Evolutionary conservation across 2,329 filamentous ascomycete species (phyloP).

Genomic region (Alternaria brassicae): DNA sequence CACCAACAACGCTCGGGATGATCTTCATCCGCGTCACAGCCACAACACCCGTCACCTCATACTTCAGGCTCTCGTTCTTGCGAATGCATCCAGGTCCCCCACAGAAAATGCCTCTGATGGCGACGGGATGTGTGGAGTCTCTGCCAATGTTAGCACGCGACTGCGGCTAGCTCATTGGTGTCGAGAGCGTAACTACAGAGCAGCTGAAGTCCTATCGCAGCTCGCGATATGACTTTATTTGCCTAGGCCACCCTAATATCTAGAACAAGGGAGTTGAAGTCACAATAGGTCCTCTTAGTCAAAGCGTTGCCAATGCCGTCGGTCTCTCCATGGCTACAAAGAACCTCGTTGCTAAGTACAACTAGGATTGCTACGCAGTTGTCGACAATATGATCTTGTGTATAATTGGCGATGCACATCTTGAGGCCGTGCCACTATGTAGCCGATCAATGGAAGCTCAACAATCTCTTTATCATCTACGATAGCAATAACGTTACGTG

Average conservation of each 20-base stretch:
- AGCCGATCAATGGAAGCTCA: constrained; percentile 56
- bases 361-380: constrained; percentile 55
- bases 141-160: constrained; percentile 9
- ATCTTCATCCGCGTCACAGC: background rate
- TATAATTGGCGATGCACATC: constrained; percentile 63
- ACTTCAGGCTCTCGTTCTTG: background rate
- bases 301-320: constrained; percentile 65
- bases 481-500: constrained; percentile 68
- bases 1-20: background rate
- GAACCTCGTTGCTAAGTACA: constrained; percentile 67
- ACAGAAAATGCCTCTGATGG: constrained; percentile 4
- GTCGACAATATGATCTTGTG: constrained; percentile 62
- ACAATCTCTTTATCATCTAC: constrained; percentile 65
- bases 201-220: constrained; percentile 64
- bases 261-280: constrained; percentile 65
- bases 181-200: constrained; percentile 62
- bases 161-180: constrained; percentile 52
- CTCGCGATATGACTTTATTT: constrained; percentile 55
- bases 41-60: background rate
- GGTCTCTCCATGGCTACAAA: constrained; percentile 62
- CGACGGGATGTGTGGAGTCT: background rate
- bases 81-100: background rate
- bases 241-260: constrained; percentile 64
- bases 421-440: constrained; percentile 58
- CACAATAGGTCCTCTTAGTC: constrained; percentile 66